Evolutionary conservation across 139 green algal genomes (phyloP).

Genomic region (Yamagishiella unicocca): DNA sequence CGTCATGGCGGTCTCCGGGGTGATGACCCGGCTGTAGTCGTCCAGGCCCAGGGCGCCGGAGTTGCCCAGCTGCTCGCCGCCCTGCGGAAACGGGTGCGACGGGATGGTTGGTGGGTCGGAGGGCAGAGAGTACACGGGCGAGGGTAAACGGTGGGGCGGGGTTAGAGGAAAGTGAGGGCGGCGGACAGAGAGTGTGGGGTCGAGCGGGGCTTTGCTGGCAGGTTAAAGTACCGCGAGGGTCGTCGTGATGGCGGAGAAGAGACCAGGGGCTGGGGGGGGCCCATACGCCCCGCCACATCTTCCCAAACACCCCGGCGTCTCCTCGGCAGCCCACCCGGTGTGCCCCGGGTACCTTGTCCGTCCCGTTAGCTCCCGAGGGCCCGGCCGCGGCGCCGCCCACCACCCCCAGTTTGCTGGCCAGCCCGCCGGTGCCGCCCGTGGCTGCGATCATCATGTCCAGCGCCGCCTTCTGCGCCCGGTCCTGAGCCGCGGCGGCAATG

Average conservation of each 20-base stretch:
- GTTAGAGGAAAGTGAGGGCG: neutral
- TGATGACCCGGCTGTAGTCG: slow-evolving; percentile 76
- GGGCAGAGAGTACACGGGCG: neutral
- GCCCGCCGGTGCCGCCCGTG: neutral
- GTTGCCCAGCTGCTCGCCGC: neutral
- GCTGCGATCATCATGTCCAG: slow-evolving; percentile 39
- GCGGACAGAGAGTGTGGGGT: too few relatives aligned
- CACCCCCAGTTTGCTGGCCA: slow-evolving; percentile 13
- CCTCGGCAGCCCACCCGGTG: too few relatives aligned
- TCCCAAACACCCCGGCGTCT: too few relatives aligned
- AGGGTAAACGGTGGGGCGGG: neutral
- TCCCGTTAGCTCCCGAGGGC: too few relatives aligned
- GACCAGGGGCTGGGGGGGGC: too few relatives aligned
- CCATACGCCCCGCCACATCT: too few relatives aligned
- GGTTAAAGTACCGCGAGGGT: too few relatives aligned
- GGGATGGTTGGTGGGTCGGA: neutral
- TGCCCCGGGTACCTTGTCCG: slow-evolving; percentile 3
- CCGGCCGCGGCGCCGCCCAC: neutral
- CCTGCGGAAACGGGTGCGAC: neutral
- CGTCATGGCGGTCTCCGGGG: slow-evolving; percentile 67
- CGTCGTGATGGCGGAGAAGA: too few relatives aligned
- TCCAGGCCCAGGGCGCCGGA: slow-evolving; percentile 10
- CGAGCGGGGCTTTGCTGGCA: too few relatives aligned
- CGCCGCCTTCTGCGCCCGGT: slow-evolving; percentile 29
- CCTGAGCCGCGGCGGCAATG: slow-evolving; percentile 14